phyloP scores from a whole-genome alignment of 2,329 filamentous ascomycete species.

The Epichloe glyceriae region DNA sequence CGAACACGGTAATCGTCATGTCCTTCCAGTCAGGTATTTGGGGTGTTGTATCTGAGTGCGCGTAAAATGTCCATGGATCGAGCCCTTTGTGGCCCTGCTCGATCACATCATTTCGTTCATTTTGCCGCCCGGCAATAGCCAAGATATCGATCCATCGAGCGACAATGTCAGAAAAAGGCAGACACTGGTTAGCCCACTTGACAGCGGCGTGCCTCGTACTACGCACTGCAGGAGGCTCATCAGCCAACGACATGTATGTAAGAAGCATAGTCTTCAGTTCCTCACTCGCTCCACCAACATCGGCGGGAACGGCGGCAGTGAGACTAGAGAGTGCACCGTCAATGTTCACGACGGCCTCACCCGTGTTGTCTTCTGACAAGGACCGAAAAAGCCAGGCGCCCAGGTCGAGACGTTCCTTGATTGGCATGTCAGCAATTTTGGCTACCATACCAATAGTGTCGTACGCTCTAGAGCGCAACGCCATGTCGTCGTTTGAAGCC shows the following conservation, averaged over 20 bases:
- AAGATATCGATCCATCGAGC: slow-evolving; percentile 84
- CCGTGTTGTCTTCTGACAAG: slow-evolving; percentile 63
- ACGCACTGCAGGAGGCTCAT: slow-evolving; percentile 41
- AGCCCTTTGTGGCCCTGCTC: slow-evolving; percentile 86
- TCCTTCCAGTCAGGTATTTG: slow-evolving; percentile 38
- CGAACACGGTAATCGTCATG: slow-evolving; percentile 38
- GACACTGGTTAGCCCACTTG: slow-evolving; percentile 79
- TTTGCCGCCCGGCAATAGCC: slow-evolving; percentile 52
- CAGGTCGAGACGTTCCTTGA: slow-evolving; percentile 41
- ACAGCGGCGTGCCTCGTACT: slow-evolving; percentile 72
- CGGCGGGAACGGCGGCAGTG: slow-evolving; percentile 30
- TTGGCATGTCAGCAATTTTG: slow-evolving; percentile 45
- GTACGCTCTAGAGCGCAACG: slow-evolving; percentile 68
- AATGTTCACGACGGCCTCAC: slow-evolving; percentile 71
- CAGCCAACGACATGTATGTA: slow-evolving; percentile 48
- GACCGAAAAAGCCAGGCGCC: slow-evolving; percentile 70
- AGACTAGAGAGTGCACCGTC: slow-evolving; percentile 78
- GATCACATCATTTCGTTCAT: slow-evolving; percentile 67
- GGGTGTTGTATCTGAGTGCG: slow-evolving; percentile 28
- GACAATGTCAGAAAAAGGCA: slow-evolving; percentile 65
- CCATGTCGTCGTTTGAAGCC: slow-evolving; percentile 44
- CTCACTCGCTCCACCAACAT: slow-evolving; percentile 16
- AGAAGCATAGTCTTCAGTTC: slow-evolving; percentile 45
- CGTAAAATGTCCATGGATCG: slow-evolving; percentile 47
- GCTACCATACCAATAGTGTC: slow-evolving; percentile 80